Evolutionary conservation across 208 protist genomes (phyloP).

Genomic region (Sergeia podlipaevii): DNA sequence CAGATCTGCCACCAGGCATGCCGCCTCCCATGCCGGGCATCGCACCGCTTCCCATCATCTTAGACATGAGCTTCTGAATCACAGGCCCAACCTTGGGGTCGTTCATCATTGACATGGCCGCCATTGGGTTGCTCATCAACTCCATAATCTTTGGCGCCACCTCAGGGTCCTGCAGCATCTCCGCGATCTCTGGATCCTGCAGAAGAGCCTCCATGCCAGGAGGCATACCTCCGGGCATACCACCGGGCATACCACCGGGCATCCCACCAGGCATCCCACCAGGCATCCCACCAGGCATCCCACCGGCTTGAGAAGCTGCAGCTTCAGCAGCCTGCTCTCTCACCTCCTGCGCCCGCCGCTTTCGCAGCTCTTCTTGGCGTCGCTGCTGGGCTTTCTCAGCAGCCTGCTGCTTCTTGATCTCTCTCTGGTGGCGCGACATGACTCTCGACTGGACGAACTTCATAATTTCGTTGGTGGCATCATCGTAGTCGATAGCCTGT

Average conservation of each 20-base stretch:
- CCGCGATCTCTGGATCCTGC: conserved; percentile 53
- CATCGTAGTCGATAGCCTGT: conserved; percentile 79
- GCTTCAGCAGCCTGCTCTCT: conserved; percentile 26
- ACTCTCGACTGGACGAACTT: conserved; percentile 41
- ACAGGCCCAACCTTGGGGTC: conserved; percentile 75
- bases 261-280: conserved; percentile 22
- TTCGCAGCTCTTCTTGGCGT: conserved; percentile 30
- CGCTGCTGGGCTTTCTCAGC: conserved; percentile 28
- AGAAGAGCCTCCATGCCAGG: conserved; percentile 23
- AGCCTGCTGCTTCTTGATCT: conserved; percentile 28
- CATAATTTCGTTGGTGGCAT: conserved; percentile 32
- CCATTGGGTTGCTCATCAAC: conserved; percentile 67
- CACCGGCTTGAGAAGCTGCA: conserved; percentile 9
- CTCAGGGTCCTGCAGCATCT: conserved; percentile 74
- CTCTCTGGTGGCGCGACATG: conserved; percentile 27
- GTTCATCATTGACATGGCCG: conserved; percentile 56
- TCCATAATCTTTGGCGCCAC: conserved; percentile 49
- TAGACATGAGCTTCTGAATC: conserved; percentile 73
- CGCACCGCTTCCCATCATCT: conserved; percentile 57
- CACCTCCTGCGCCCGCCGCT: conserved; percentile 40
- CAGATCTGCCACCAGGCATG: conserved; percentile 27
- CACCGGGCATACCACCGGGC: conserved; percentile 43
- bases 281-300: conserved; percentile 12
- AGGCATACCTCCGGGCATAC: conserved; percentile 42
- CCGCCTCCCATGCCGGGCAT: conserved; percentile 22